Evolutionary conservation across 441 rosid species (phyloP).

Genomic region (Brassica balearica): DNA sequence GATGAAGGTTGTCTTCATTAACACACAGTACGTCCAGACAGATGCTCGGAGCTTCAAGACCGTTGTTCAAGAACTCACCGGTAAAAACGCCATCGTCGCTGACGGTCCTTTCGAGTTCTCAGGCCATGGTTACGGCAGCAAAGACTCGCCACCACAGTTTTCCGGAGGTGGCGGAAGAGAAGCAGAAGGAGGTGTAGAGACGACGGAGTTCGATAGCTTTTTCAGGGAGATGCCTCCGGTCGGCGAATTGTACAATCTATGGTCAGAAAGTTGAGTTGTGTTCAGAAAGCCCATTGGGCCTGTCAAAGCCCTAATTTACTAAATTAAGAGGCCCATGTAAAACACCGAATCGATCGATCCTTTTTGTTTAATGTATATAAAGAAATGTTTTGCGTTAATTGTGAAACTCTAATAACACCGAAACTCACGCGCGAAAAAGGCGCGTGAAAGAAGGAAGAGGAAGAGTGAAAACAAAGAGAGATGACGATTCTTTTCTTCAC

Average conservation of each 20-base stretch:
- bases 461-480: slow-evolving; percentile 31
- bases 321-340: slow-evolving; percentile 30
- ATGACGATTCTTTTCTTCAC: slow-evolving; percentile 30
- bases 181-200: slow-evolving; percentile 26
- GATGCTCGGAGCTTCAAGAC: slow-evolving; percentile 58
- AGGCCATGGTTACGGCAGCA: not conserved
- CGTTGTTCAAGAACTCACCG: slow-evolving; percentile 58
- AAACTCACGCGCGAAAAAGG: slow-evolving; percentile 11
- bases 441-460: slow-evolving; percentile 19
- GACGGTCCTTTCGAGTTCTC: slow-evolving; percentile 29
- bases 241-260: slow-evolving; percentile 39
- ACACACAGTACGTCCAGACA: slow-evolving; percentile 54
- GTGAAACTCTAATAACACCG: not conserved
- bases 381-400: not conserved
- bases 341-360: slow-evolving; percentile 1
- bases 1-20: slow-evolving; percentile 54
- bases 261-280: slow-evolving; percentile 28
- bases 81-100: slow-evolving; percentile 49
- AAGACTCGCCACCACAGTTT: slow-evolving; percentile 10
- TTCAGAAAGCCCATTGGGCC: slow-evolving; percentile 36
- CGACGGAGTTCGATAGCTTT: slow-evolving; percentile 42
- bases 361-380: slow-evolving; percentile 6
- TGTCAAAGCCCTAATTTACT: not conserved
- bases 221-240: slow-evolving; percentile 42
- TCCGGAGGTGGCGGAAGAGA: not conserved